Evolutionary conservation across 768 basidiomycete species (phyloP).

Genomic region (Postia placenta): DNA sequence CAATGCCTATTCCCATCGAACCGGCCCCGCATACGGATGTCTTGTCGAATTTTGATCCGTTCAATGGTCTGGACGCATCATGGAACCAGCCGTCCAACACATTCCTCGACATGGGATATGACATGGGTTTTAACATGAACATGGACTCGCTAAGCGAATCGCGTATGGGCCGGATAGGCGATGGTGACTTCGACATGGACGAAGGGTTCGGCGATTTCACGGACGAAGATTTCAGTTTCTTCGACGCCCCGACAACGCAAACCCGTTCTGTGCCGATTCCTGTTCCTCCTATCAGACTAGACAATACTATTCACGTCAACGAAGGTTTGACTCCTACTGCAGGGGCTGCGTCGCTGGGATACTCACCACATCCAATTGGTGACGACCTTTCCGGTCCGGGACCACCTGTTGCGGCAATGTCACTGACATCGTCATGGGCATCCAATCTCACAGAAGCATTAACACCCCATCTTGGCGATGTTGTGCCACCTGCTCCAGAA

Average conservation of each 20-base stretch:
- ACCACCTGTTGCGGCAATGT: constrained; percentile 22
- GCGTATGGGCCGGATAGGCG: constrained; percentile 24
- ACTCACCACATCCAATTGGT: constrained; percentile 28
- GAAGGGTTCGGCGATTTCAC: constrained; percentile 46
- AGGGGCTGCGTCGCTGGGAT: constrained; percentile 26
- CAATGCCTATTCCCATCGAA: neutral
- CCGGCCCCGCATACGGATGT: neutral
- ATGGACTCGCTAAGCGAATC: constrained; percentile 30
- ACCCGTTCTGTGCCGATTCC: constrained; percentile 16
- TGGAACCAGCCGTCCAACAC: constrained; percentile 21
- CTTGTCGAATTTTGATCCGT: constrained; percentile 14
- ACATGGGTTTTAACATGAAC: constrained; percentile 48
- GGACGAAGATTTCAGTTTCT: constrained; percentile 87
- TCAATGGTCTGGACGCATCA: constrained; percentile 15
- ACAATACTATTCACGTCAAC: constrained; percentile 8
- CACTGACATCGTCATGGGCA: constrained; percentile 16
- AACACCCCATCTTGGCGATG: constrained; percentile 12
- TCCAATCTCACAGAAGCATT: constrained; percentile 13
- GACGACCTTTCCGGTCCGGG: constrained; percentile 22
- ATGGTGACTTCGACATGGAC: constrained; percentile 20
- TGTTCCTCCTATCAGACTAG: neutral
- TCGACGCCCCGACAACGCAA: constrained; percentile 50
- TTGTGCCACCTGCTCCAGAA: constrained; percentile 30
- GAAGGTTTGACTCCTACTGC: constrained; percentile 24
- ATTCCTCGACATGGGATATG: constrained; percentile 34